A percentile compares a stretch with the other conserved stretches of the same genome.
Conservation (phyloP, 148 eudicot genomes). For the Rheum nobile region DNA sequence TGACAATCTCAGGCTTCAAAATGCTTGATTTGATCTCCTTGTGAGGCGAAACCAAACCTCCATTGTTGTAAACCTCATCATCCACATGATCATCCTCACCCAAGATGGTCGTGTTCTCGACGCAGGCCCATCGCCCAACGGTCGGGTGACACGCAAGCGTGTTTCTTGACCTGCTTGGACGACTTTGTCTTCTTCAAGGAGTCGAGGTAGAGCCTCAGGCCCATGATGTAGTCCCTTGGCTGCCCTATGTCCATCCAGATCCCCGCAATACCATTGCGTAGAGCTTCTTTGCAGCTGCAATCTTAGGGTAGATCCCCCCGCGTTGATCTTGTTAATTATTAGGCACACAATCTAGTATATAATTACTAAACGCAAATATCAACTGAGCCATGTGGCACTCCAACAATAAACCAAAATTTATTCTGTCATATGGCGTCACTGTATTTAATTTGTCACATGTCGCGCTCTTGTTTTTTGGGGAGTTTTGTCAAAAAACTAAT, state of each 20-base stretch:
- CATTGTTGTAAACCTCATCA: conserved; percentile 80
- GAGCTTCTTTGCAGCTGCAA: conserved; percentile 33
- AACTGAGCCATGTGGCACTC: too few relatives aligned
- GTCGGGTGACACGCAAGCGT: conserved; percentile 90
- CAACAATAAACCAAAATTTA: too few relatives aligned
- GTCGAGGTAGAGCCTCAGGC: conserved; percentile 75
- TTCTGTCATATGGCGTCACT: too few relatives aligned
- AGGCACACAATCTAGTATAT: too few relatives aligned
- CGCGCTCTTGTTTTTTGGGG: too few relatives aligned
- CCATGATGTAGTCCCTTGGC: conserved; percentile 84
- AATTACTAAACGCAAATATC: too few relatives aligned
- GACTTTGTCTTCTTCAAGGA: conserved; percentile 60
- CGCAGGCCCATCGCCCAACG: conserved; percentile 85
- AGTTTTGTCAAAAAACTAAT: too few relatives aligned
- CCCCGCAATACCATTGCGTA: conserved; percentile 53
- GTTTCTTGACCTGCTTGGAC: conserved; percentile 66
- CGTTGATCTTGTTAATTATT: too few relatives aligned
- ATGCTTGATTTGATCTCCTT: conserved; percentile 89
- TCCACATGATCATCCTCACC: conserved; percentile 90
- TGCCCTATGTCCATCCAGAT: conserved; percentile 99
- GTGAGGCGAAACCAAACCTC: conserved; percentile 90
- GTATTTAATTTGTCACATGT: too few relatives aligned
- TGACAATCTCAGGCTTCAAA: conserved; percentile 84
- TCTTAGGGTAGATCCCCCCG: too few relatives aligned
- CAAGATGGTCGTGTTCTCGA: conserved; percentile 81